Base-by-base conservation (phyloP, 169 alveolate genomes). In the Plasmodium billcollinsi region DNA sequence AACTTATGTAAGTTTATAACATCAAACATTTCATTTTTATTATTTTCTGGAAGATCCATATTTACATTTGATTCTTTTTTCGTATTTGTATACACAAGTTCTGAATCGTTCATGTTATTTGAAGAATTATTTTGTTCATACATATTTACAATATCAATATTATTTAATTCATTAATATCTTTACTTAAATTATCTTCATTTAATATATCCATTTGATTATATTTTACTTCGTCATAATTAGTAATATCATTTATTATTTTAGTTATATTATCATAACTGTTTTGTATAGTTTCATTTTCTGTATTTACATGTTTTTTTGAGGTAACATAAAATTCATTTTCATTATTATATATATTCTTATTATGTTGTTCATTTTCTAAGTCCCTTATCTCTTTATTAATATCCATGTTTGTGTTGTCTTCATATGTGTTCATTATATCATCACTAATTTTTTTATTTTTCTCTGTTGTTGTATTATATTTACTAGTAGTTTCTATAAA, bases 81-180 rank as follows among this genome's bases (percentile, higher is more conserved):
- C 2, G 21, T 65, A 29, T 50, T 50, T 52, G 76, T 39, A 5
- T 21, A 18, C 3, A 45, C n/a, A 24, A 9, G n/a, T 15, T 52
- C 75, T 18, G 74, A 54, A 11, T 4, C 56, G 71, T 58, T 56
- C 29, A 65, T 18, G 15, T 63, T n/a, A 50, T 43, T 50, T 18
- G 65, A 66, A 56, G 50, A 47, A 45, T 59, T 59, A 2, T n/a
- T 20, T 11, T 52, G 6, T 50, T 76, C 89, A 58, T 76, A 76
- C 89, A 76, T 76, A 69, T 76, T 76, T 50, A 65, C 89, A 21
- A 76, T 66, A 29, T 76, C 89, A 21, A 76, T 65, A 24, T 65
- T 66, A 45, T 76, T 76, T 39, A 76, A 58, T 45, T 76, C 67
- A 33, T 63, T 66, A 8, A 75, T 62, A 18, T 75, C 88, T 47